phyloP scores from a whole-genome alignment of 2,329 filamentous ascomycete species.

The Stagonosporopsis vannaccii region DNA sequence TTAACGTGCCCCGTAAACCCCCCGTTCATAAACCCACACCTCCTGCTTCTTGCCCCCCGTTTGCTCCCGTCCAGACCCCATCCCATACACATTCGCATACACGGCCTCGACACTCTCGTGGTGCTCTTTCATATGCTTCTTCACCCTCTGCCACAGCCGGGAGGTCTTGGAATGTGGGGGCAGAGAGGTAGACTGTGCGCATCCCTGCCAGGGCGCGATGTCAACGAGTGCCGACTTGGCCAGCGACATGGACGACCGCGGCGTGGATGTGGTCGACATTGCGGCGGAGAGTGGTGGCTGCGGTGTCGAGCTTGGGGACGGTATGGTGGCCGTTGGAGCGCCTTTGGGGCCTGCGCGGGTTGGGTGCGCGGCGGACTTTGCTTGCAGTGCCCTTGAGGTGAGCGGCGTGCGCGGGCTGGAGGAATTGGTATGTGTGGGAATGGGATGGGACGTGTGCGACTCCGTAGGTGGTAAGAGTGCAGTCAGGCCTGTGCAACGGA shows the following conservation, averaged over 20 bases:
- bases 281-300: constrained; percentile 24
- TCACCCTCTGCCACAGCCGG: constrained; percentile 26
- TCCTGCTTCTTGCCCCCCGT: constrained; percentile 1
- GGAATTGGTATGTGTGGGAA: too few species aligned
- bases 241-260: constrained; percentile 27
- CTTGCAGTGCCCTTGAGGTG: too few species aligned
- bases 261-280: constrained; percentile 28
- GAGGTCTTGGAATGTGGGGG: neutral
- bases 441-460: too few species aligned
- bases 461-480: too few species aligned
- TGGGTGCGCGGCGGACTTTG: too few species aligned
- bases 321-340: too few species aligned
- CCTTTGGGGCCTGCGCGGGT: too few species aligned
- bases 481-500: too few species aligned
- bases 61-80: constrained; percentile 1
- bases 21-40: constrained; percentile 29
- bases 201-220: too few species aligned
- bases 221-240: constrained; percentile 14
- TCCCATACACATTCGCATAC: constrained; percentile 33
- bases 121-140: constrained; percentile 30
- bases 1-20: constrained; percentile 1
- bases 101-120: constrained; percentile 31
- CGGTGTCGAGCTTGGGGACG: neutral
- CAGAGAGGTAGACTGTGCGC: neutral
- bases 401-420: too few species aligned